phyloP scores from a whole-genome alignment of 1,284 basidiomycete genomes.

The Fereydounia khargensis region DNA sequence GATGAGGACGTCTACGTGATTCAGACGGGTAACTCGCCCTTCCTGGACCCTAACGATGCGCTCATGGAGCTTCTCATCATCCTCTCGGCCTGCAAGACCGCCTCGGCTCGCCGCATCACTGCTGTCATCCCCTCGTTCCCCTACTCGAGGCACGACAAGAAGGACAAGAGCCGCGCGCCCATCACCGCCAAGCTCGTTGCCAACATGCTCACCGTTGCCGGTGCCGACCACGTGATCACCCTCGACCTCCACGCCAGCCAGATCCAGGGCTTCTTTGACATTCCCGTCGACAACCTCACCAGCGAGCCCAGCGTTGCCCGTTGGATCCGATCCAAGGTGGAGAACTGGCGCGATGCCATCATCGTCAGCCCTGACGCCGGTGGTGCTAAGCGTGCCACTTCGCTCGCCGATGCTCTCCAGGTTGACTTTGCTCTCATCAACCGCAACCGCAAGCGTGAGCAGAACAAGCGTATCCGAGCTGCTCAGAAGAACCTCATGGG shows the following conservation, averaged over 20 bases:
- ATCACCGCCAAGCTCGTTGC: slow-evolving; percentile 98
- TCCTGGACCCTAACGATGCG: slow-evolving; percentile 53
- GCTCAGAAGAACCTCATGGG: slow-evolving; percentile 21
- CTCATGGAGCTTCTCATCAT: slow-evolving; percentile 73
- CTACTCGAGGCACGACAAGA: slow-evolving; percentile 95
- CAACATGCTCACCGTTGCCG: slow-evolving; percentile 93
- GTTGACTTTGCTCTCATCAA: slow-evolving; percentile 97
- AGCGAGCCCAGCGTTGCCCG: slow-evolving; percentile 49
- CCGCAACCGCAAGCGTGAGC: slow-evolving; percentile 65
- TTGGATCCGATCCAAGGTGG: slow-evolving; percentile 79
- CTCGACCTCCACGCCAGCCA: slow-evolving; percentile 98
- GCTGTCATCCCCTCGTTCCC: slow-evolving; percentile 98
- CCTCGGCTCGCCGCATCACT: slow-evolving; percentile 91
- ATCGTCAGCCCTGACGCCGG: slow-evolving; percentile 97
- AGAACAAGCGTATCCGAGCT: slow-evolving; percentile 42
- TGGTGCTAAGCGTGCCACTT: slow-evolving; percentile 91
- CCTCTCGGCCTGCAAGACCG: slow-evolving; percentile 92
- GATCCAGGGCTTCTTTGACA: slow-evolving; percentile 99
- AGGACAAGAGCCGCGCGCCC: slow-evolving; percentile 92
- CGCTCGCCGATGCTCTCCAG: slow-evolving; percentile 90
- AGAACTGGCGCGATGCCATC: slow-evolving; percentile 82
- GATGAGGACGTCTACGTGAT: slow-evolving; percentile 67
- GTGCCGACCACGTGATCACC: slow-evolving; percentile 97
- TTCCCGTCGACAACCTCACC: slow-evolving; percentile 84
- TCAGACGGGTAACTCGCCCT: slow-evolving; percentile 51